Evolutionary conservation across 306 rosid genomes (phyloP).

Genomic region (Glycine soja): DNA sequence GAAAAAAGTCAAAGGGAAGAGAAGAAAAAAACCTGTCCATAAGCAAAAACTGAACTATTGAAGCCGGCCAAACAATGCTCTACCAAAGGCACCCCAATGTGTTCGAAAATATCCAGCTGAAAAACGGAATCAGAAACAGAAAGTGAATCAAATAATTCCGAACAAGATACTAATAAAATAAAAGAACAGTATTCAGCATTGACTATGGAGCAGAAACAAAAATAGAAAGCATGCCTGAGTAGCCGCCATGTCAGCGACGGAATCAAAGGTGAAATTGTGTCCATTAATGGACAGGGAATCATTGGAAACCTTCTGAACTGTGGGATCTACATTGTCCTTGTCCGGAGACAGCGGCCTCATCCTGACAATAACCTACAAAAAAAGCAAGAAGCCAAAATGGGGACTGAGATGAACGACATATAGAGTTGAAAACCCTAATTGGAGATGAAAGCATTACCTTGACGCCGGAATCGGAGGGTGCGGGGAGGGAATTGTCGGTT

Average conservation of each 20-base stretch:
- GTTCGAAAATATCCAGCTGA: slow-evolving; percentile 93
- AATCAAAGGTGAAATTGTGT: slow-evolving; percentile 91
- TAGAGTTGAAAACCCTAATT: too few relatives aligned
- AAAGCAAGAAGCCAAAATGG: background rate
- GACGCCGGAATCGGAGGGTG: slow-evolving; percentile 85
- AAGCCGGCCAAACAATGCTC: slow-evolving; percentile 97
- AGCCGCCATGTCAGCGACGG: slow-evolving; percentile 81
- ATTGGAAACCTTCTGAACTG: slow-evolving; percentile 76
- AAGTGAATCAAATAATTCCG: slow-evolving; percentile 13
- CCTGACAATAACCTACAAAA: slow-evolving; percentile 77
- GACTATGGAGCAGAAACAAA: background rate
- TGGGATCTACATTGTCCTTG: slow-evolving; percentile 77
- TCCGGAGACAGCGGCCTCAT: slow-evolving; percentile 78
- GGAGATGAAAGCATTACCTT: slow-evolving; percentile 54
- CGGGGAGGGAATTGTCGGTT: slow-evolving; percentile 58
- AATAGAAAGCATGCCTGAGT: slow-evolving; percentile 75
- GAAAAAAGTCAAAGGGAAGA: background rate
- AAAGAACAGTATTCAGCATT: too few relatives aligned
- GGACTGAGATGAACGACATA: too few relatives aligned
- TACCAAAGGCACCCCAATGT: slow-evolving; percentile 88
- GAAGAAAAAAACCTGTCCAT: slow-evolving; percentile 75
- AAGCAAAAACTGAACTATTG: slow-evolving; percentile 97
- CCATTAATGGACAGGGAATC: slow-evolving; percentile 82
- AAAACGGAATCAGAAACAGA: slow-evolving; percentile 37
- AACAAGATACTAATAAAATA: background rate